Evolutionary conservation across 2,329 filamentous ascomycete genomes (phyloP).

Genomic region (Claviceps citrina): DNA sequence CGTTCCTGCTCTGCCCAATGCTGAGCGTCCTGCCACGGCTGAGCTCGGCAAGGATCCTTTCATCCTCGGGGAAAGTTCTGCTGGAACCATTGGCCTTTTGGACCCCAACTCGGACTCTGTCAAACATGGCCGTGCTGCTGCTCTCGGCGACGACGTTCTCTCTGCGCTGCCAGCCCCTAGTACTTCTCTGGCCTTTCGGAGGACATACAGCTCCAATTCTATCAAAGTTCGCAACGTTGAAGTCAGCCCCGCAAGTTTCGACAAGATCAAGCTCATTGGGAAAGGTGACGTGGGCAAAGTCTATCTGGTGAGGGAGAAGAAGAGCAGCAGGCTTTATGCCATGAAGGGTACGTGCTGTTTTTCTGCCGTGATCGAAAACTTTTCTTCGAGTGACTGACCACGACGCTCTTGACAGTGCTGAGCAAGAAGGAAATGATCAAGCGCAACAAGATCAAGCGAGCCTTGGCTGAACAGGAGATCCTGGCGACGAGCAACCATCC

Average conservation of each 20-base stretch:
- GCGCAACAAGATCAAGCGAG: constrained; percentile 98
- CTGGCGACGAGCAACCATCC: constrained; percentile 96
- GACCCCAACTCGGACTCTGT: constrained; percentile 16
- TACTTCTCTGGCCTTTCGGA: constrained; percentile 61
- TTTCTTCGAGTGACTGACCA: not conserved
- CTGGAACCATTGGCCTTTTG: constrained; percentile 16
- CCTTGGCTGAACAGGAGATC: constrained; percentile 93
- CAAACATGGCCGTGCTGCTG: constrained; percentile 20
- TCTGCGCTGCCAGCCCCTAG: constrained; percentile 51
- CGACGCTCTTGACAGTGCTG: constrained; percentile 46
- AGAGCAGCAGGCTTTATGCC: constrained; percentile 84
- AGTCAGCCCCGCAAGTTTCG: constrained; percentile 86
- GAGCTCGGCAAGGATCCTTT: constrained; percentile 75
- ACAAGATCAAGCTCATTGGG: constrained; percentile 98
- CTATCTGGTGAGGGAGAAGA: constrained; percentile 94
- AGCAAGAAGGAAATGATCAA: constrained; percentile 99
- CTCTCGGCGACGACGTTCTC: constrained; percentile 35
- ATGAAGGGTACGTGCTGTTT: constrained; percentile 67
- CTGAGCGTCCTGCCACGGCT: constrained; percentile 64
- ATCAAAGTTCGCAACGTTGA: constrained; percentile 98
- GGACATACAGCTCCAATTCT: constrained; percentile 97
- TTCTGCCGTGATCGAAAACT: not conserved
- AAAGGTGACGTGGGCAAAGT: constrained; percentile 99
- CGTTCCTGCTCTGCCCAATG: constrained; percentile 26
- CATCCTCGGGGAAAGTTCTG: constrained; percentile 27